Evolutionary conservation across 306 rosid genomes (phyloP).

Genomic region (Chamaecrista fasciculata): DNA sequence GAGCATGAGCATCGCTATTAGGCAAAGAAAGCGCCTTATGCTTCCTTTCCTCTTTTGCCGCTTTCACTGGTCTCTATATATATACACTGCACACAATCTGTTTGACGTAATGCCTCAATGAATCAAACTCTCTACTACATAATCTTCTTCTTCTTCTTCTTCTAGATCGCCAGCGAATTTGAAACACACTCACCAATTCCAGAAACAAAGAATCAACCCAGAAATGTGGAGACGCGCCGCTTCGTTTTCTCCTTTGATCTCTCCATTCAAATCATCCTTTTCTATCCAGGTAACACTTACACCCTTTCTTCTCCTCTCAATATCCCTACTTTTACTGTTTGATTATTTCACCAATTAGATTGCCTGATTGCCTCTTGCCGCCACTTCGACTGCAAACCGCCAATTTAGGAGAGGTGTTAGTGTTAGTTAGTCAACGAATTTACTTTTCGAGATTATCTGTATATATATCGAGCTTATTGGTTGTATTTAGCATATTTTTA

Average conservation of each 20-base stretch:
- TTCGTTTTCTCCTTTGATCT: slow-evolving; percentile 36
- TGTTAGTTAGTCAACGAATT: neutral
- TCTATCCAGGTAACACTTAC: slow-evolving; percentile 33
- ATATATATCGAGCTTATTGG: neutral
- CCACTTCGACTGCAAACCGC: neutral
- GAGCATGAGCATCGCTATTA: too few species aligned
- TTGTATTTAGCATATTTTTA: neutral
- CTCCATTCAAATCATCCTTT: slow-evolving; percentile 36
- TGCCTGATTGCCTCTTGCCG: neutral
- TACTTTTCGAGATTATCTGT: too few species aligned
- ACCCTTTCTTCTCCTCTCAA: neutral
- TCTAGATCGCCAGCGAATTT: too few species aligned
- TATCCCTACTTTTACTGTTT: neutral
- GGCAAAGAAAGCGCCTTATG: too few species aligned
- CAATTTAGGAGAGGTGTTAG: neutral
- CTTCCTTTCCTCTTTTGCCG: too few species aligned
- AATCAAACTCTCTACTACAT: too few species aligned
- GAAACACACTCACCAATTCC: too few species aligned
- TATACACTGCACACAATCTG: too few species aligned
- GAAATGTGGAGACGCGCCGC: slow-evolving; percentile 59
- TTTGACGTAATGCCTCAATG: too few species aligned
- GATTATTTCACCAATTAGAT: neutral
- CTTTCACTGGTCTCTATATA: too few species aligned
- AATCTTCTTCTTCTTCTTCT: too few species aligned
- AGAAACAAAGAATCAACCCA: neutral